Conservation (phyloP, 441 rosid species). For the Geranium incanum region DNA sequence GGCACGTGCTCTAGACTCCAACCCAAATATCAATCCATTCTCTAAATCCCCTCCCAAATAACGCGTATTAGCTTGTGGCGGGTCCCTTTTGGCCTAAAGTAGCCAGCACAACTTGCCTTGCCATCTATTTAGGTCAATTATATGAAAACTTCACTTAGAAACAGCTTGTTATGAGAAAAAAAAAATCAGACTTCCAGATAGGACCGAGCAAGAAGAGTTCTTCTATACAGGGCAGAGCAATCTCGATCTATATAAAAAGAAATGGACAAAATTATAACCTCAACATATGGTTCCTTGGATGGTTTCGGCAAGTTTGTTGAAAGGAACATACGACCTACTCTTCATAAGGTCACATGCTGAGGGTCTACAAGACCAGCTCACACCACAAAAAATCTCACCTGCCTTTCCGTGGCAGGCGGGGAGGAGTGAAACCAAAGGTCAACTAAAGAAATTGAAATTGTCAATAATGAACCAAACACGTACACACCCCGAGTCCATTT, state of each 20-base stretch:
- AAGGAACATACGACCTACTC: neutral
- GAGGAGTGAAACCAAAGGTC: neutral
- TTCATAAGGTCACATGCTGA: slow-evolving; percentile 1
- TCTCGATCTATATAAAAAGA: neutral
- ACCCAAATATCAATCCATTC: neutral
- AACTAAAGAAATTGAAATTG: neutral
- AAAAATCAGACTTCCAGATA: neutral
- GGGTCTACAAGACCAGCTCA: neutral
- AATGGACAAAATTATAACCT: neutral
- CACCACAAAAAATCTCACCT: neutral
- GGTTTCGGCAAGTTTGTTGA: neutral
- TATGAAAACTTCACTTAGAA: neutral
- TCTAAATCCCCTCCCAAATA: neutral
- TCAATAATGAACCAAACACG: neutral
- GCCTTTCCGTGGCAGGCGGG: neutral
- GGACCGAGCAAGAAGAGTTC: neutral
- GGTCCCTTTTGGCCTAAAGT: neutral
- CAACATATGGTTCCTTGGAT: neutral
- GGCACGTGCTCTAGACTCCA: neutral
- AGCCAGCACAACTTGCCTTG: neutral
- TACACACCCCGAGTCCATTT: neutral
- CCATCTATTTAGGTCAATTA: neutral
- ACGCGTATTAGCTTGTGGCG: neutral
- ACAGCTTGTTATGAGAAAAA: neutral
- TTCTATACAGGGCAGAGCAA: neutral